Percentiles rank a stretch among this genome's conserved stretches.
These are phyloP conservation scores for Pseudogymnoascus sp. DNA, from an alignment of 2,329 filamentous ascomycete genomes.

Conservation along the genomic window DNA sequence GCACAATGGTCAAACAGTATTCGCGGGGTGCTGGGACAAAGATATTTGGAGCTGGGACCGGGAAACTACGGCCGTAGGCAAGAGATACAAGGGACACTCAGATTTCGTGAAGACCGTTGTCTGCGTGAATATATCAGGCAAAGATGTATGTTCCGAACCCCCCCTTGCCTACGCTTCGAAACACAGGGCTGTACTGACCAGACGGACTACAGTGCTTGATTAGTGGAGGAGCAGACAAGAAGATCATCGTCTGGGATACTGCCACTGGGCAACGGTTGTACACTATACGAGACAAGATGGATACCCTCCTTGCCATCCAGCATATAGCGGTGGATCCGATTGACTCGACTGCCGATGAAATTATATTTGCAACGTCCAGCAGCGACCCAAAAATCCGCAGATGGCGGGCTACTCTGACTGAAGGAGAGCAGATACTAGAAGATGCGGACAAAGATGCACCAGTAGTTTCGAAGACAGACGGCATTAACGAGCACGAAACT, in stretches of 20 bases:
- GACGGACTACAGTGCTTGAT: conserved; percentile 44
- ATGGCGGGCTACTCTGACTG: conserved; percentile 57
- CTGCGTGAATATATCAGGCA: conserved; percentile 53
- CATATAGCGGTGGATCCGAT: conserved; percentile 69
- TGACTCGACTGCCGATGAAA: conserved; percentile 42
- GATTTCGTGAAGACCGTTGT: conserved; percentile 88
- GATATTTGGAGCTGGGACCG: conserved; percentile 79
- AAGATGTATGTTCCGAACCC: conserved; percentile 38
- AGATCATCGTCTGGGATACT: conserved; percentile 79
- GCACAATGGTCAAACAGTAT: conserved; percentile 53
- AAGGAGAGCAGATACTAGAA: conserved; percentile 50
- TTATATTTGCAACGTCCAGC: conserved; percentile 70
- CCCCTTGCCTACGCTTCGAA: neutral
- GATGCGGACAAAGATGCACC: conserved; percentile 32
- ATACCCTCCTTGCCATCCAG: conserved; percentile 70
- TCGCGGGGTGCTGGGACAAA: conserved; percentile 94
- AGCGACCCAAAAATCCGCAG: conserved; percentile 73
- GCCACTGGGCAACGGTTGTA: conserved; percentile 62
- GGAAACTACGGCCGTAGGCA: conserved; percentile 46
- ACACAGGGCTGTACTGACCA: conserved; percentile 14
- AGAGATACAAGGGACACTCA: conserved; percentile 66
- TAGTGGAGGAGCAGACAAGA: conserved; percentile 71
- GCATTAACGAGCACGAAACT: conserved; percentile 77
- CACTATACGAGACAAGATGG: conserved; percentile 67
- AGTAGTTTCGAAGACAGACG: conserved; percentile 25